Conservation (phyloP, 768 basidiomycete species). For the Calocybe cyanea region DNA sequence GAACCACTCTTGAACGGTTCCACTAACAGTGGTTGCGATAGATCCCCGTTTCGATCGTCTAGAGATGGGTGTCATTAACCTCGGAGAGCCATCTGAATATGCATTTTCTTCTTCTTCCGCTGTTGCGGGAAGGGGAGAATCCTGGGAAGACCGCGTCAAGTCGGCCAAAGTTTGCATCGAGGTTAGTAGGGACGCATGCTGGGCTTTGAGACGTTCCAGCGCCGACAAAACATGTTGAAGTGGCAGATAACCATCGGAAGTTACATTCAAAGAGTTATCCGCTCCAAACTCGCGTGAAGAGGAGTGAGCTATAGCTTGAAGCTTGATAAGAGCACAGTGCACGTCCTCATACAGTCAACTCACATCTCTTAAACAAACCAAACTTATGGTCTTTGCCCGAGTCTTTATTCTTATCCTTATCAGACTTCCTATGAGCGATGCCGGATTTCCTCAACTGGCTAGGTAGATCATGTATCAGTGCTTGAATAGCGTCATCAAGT, state of each 20-base stretch:
- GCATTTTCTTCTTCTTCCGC: conserved; percentile 34
- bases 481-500: conserved; percentile 50
- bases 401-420: conserved; percentile 48
- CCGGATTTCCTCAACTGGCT: conserved; percentile 34
- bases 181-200: conserved; percentile 51
- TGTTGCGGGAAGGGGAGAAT: conserved; percentile 40
- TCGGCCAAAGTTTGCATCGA: conserved; percentile 36
- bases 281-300: conserved; percentile 18
- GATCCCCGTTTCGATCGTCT: conserved; percentile 42
- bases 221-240: conserved; percentile 44
- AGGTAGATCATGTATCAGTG: conserved; percentile 36
- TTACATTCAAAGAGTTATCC: conserved; percentile 5
- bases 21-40: conserved; percentile 45
- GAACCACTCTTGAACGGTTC: conserved; percentile 65
- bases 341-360: conserved; percentile 14
- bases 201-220: conserved; percentile 53
- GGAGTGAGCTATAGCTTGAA: conserved; percentile 20
- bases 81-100: conserved; percentile 22
- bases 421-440: conserved; percentile 43
- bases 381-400: conserved; percentile 40
- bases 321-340: background rate
- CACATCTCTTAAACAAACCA: conserved; percentile 61
- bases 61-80: conserved; percentile 24
- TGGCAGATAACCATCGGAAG: conserved; percentile 13
- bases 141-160: conserved; percentile 21